Base-by-base conservation (phyloP, 2,329 filamentous ascomycete genomes). In the Magnaporthiopsis incrustans region DNA sequence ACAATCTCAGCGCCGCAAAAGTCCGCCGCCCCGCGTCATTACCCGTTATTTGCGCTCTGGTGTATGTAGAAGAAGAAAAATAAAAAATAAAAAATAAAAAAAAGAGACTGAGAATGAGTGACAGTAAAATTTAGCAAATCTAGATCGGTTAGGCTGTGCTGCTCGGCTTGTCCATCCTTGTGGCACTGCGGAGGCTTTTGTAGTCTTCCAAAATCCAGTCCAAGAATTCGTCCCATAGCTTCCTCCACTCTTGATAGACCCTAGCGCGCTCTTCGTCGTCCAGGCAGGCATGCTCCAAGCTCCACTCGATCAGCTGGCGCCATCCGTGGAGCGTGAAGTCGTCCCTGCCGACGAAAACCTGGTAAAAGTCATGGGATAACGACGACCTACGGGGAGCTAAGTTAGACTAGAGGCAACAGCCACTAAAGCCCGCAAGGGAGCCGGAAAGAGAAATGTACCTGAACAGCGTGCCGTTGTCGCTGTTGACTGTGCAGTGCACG, bases 321-420 rank as follows among this genome's bases (percentile, higher is more conserved):
- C 89, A 90, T 58, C 89, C 89, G 67, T 84, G 84, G 0, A 92
- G 74, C 25, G 81, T 83, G 81, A 92, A 90, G 65, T 85, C 81
- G 15, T 81, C 78, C 59, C 85, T 85, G 60, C 89, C 89, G 10
- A 89, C 82, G 79, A 92, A 85, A 65, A 88, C 81, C 71, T 92
- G 89, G 72, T 91, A 92, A 71, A 92, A 91, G 70, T 92, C 89
- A 68, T 91, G 88, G 1, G 87, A 88, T 58, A 92, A 79, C 2
- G 86, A 86, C 18, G 89, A 90, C 67, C 87, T 90, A 32, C 18
- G 8, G 38, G 30, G 59, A 25, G 6, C 5, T 14, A 3, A 4
- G 61, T 26, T 56, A n/a, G 50, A 15, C 50, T 30, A 4, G 4
- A 30, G 30, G 30, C 30, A 6, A 30, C 30, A 30, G 7, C 30